Base-by-base conservation (phyloP, 176 grass and related monocot species). In the Aegilops umbellulata region DNA sequence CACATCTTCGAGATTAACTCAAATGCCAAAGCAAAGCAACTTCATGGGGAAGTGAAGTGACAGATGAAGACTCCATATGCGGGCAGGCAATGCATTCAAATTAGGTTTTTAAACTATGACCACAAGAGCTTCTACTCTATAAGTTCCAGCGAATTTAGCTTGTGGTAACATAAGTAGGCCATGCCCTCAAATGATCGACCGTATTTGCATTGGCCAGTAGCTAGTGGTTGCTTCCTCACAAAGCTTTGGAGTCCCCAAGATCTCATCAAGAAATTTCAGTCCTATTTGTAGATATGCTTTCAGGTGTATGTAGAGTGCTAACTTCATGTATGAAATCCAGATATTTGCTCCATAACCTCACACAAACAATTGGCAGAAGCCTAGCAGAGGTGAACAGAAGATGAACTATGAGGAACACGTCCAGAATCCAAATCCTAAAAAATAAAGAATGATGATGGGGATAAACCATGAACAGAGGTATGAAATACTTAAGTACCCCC, bases 371-470 rank as follows among this genome's bases (percentile, higher is more conserved):
- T 4, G 71, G 46, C 39, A 76, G 7, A 38, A 38, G 42, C 83
- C 83, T 35, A 75, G 46, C 47, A 77, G 19, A 77, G 60, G 60
- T 17, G 51, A 63, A 55, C 20, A 66, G 27, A 76, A 76, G 60
- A 42, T 53, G 14, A 76, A 53, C 64, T 66, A 23, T 15, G 26
- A 84, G 19, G 19, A 76, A 65, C 16, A 14, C 25, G 26, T 32
- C 38, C n/a, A 60, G 29, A 78, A 78, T 73, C 36, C 35, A 73
- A 13, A 73, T 42, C 8, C 9, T 34, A 60, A 36, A 36, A 1
- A 60, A 11, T 60, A 60, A 2, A n/a, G 2, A 55, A 1, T 32
- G 14, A 35, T 60, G 19, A 35, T 35, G 29, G 38, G 10, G 9
- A 78, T 57, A 32, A 77, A 77, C 46, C 46, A 74, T 46, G 36